Conservation (phyloP, 108 stramenopile genomes). For the Fragilariopsis cylindrus region DNA sequence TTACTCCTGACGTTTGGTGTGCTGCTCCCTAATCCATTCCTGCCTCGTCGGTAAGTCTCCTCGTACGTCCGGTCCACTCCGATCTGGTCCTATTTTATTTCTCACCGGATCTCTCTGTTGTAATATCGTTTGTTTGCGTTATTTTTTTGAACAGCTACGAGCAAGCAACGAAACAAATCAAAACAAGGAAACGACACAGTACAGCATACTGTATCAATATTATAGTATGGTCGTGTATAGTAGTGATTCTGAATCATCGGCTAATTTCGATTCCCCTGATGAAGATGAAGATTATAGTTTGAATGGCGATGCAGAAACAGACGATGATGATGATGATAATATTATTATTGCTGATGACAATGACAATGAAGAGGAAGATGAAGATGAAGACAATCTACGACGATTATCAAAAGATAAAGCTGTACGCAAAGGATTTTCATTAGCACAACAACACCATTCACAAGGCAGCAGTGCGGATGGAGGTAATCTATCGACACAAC, state of each 20-base stretch:
- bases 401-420: not conserved
- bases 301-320: not conserved
- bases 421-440: not conserved
- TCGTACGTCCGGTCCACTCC: too few species aligned
- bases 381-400: not conserved
- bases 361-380: not conserved
- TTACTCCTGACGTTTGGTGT: too few species aligned
- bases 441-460: not conserved
- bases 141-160: too few species aligned
- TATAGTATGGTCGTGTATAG: too few species aligned
- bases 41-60: too few species aligned
- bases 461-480: not conserved
- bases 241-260: slow-evolving; percentile 1
- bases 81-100: too few species aligned
- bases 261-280: not conserved
- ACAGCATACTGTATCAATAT: too few species aligned
- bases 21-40: too few species aligned
- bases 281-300: not conserved
- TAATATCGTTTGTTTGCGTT: too few species aligned
- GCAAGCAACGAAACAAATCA: too few species aligned
- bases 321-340: not conserved
- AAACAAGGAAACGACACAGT: too few species aligned
- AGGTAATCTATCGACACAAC: not conserved
- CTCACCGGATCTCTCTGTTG: too few species aligned
- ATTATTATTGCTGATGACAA: not conserved